Conservation (phyloP, 2,329 filamentous ascomycete genomes). For the Zelopaecilomyces penicillatus region DNA sequence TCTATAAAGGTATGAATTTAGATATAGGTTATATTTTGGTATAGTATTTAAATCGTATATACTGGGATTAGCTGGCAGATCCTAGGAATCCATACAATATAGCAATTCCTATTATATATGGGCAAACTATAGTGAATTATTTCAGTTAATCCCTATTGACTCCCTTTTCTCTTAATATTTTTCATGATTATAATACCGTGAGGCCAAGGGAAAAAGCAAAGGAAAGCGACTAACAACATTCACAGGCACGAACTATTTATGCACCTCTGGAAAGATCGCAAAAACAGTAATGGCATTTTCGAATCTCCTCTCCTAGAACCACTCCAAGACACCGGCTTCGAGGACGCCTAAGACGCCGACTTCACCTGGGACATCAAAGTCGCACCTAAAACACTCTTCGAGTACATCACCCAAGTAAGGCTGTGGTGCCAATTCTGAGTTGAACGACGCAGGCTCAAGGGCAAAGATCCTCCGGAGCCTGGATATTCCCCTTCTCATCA, state of each 20-base stretch:
- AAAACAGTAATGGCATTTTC: constrained; percentile 14
- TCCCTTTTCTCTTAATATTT: too few species aligned
- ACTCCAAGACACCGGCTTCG: constrained; percentile 15
- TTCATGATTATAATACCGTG: too few species aligned
- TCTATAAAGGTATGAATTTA: constrained; percentile 34
- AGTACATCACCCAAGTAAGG: too few species aligned
- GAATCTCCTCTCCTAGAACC: constrained; percentile 15
- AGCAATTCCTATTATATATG: constrained; percentile 13
- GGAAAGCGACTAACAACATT: background rate
- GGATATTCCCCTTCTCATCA: too few species aligned
- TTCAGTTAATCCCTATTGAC: background rate
- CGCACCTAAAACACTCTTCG: constrained; percentile 16
- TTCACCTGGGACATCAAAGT: constrained; percentile 23
- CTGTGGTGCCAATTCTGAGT: too few species aligned
- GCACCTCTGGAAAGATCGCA: constrained; percentile 27
- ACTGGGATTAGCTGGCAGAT: constrained; percentile 31
- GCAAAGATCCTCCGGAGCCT: too few species aligned
- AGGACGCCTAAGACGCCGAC: constrained; percentile 14
- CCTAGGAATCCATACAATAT: constrained; percentile 23
- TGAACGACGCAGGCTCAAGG: too few species aligned
- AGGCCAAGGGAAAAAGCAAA: too few species aligned
- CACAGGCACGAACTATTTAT: constrained; percentile 29
- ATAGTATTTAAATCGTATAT: constrained; percentile 25
- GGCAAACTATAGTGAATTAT: constrained; percentile 2
- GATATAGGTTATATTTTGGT: constrained; percentile 35